phyloP scores from a whole-genome alignment of 495 filamentous ascomycete species.

The Halenospora varia region DNA sequence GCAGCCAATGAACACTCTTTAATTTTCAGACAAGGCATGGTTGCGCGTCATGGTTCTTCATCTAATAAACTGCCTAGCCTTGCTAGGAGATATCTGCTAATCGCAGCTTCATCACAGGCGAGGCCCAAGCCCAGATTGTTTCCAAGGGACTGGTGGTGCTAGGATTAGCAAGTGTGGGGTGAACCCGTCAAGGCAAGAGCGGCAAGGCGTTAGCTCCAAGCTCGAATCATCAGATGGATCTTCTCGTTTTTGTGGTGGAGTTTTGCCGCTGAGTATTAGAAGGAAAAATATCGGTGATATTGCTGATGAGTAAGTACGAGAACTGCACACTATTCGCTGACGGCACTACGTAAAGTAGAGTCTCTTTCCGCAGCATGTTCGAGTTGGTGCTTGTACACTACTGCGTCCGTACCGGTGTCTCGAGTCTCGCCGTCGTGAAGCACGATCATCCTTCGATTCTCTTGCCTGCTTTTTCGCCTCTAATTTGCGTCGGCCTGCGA shows the following conservation, averaged over 20 bases:
- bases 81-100: neutral
- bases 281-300: no score
- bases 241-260: neutral
- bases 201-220: no score
- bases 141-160: slow-evolving; percentile 18
- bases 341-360: no score
- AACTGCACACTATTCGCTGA: no score
- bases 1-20: neutral
- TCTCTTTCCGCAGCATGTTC: no score
- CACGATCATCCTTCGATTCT: neutral
- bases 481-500: neutral
- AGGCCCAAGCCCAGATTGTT: slow-evolving; percentile 16
- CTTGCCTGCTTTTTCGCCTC: slow-evolving; percentile 11
- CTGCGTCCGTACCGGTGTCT: no score
- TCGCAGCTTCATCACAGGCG: neutral
- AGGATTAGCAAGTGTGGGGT: slow-evolving; percentile 16
- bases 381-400: no score
- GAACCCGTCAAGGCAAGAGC: neutral
- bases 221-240: neutral
- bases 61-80: slow-evolving; percentile 3
- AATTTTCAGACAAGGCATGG: neutral
- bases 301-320: no score
- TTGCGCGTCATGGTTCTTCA: slow-evolving; percentile 17
- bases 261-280: no score
- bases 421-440: slow-evolving; percentile 3